Percentiles rank a stretch among this genome's conserved stretches.
phyloP scores from a whole-genome alignment of 352 stramenopile genomes.

The Globisporangium paddicum region DNA sequence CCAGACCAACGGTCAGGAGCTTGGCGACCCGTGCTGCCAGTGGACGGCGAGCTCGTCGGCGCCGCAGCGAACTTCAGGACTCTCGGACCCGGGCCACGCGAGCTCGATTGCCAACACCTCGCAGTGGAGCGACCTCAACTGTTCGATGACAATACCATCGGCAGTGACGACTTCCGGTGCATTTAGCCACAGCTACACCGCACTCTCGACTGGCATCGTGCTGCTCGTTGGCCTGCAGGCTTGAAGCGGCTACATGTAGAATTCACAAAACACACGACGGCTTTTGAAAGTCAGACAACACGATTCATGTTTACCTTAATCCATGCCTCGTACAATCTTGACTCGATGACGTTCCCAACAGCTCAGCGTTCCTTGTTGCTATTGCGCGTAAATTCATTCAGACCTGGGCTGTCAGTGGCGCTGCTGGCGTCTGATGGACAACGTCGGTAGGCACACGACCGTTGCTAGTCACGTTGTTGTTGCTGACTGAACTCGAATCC shows the following conservation, averaged over 20 bases:
- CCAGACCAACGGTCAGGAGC: neutral
- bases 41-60: neutral
- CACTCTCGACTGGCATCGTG: neutral
- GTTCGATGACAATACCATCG: neutral
- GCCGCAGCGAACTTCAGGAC: neutral
- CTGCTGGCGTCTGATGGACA: neutral
- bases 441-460: neutral
- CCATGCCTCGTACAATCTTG: too few relatives aligned
- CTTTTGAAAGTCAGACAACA: too few relatives aligned
- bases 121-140: slow-evolving; percentile 7
- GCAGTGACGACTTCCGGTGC: neutral
- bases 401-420: neutral
- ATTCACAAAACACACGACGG: too few relatives aligned
- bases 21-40: too few relatives aligned
- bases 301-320: neutral
- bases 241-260: too few relatives aligned
- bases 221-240: neutral
- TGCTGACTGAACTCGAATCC: neutral
- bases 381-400: neutral
- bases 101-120: neutral
- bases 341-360: too few relatives aligned
- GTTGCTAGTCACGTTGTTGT: neutral
- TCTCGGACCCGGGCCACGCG: neutral
- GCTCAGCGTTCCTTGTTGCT: neutral
- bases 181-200: too few relatives aligned